These are phyloP conservation scores for Paramyrothecium sp. DNA, from an alignment of 2,329 filamentous ascomycete genomes.

Conservation along the genomic window DNA sequence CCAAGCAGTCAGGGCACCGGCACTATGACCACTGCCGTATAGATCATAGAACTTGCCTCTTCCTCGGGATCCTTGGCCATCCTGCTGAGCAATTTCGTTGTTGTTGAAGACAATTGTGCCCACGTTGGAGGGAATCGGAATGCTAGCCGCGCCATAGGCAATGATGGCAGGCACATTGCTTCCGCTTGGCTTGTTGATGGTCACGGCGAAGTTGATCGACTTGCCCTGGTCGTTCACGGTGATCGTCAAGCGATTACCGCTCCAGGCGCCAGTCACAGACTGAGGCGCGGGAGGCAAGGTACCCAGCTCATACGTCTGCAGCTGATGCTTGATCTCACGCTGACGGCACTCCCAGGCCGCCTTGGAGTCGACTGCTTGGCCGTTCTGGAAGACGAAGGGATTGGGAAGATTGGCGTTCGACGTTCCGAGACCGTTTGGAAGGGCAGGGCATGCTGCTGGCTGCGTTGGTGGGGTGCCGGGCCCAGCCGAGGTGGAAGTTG, in stretches of 20 bases:
- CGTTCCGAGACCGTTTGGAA: neutral
- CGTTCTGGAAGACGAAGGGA: conserved; percentile 38
- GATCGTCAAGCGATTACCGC: conserved; percentile 38
- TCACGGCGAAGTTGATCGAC: conserved; percentile 23
- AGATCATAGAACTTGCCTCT: conserved; percentile 59
- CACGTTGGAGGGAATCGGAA: conserved; percentile 53
- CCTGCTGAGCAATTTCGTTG: conserved; percentile 54
- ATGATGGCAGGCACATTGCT: conserved; percentile 52
- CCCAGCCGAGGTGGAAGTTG: neutral
- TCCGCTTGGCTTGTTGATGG: conserved; percentile 40
- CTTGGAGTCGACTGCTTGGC: conserved; percentile 32
- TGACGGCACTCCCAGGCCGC: conserved; percentile 39
- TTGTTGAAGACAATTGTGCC: conserved; percentile 60
- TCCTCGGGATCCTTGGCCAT: conserved; percentile 44
- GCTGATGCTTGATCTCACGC: conserved; percentile 32
- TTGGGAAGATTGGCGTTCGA: conserved; percentile 14
- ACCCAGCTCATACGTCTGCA: conserved; percentile 38
- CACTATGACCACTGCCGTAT: conserved; percentile 53
- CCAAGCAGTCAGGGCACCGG: conserved; percentile 61
- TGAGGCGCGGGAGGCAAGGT: conserved; percentile 30
- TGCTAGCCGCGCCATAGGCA: conserved; percentile 50
- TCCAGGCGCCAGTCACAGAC: conserved; percentile 40
- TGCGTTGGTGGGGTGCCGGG: neutral
- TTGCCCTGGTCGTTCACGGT: conserved; percentile 36
- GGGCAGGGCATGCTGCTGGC: neutral